These are phyloP conservation scores for Phytomonas sp. DNA, from an alignment of 208 protist species.

Conservation along the genomic window DNA sequence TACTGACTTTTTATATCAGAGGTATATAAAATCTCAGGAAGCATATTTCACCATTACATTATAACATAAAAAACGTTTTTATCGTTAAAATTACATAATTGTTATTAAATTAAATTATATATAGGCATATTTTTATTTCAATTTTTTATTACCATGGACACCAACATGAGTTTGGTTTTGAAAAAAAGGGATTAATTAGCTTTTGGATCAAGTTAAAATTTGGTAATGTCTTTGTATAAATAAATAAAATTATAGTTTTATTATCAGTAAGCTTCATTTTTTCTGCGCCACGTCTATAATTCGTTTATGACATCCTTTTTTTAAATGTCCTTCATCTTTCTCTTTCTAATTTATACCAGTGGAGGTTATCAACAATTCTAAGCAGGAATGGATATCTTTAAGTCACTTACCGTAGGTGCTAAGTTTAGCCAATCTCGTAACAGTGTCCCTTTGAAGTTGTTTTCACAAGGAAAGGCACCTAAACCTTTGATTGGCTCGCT, in stretches of 20 bases:
- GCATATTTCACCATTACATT: neutral
- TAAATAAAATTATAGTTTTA: neutral
- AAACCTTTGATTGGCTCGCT: constrained; percentile 12
- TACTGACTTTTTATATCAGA: neutral
- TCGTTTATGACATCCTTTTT: constrained; percentile 1
- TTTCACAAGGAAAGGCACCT: constrained; percentile 20
- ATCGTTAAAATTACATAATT: neutral
- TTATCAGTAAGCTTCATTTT: neutral
- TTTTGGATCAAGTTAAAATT: constrained; percentile 1
- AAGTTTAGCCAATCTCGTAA: constrained; percentile 49
- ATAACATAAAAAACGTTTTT: neutral
- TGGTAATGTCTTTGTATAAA: neutral
- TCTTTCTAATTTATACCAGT: constrained; percentile 10
- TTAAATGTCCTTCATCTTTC: neutral
- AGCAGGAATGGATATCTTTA: constrained; percentile 53
- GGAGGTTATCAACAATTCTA: constrained; percentile 11
- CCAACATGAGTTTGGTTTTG: neutral
- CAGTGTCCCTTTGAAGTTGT: constrained; percentile 49
- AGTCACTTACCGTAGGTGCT: constrained; percentile 44
- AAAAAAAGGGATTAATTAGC: neutral
- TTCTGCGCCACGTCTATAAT: neutral
- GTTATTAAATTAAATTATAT: neutral
- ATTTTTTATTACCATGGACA: constrained; percentile 1
- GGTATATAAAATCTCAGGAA: neutral
- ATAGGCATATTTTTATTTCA: neutral